Percentiles rank a stretch among this genome's conserved stretches.
Evolutionary conservation across 2,329 filamentous ascomycete genomes (phyloP).

Genomic region (Aspergillus texensis): DNA sequence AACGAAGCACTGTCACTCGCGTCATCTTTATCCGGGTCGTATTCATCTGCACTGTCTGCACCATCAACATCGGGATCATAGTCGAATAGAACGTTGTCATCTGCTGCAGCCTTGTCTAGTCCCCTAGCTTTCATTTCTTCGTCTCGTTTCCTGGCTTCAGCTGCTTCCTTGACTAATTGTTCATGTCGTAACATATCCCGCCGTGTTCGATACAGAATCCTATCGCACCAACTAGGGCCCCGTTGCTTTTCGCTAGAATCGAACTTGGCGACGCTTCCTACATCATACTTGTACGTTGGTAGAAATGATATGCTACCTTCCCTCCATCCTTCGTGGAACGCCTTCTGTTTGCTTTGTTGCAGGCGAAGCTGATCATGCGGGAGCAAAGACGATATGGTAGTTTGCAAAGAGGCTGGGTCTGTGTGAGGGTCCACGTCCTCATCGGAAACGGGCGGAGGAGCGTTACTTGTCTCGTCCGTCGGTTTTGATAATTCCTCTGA

Average conservation of each 20-base stretch:
- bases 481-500: conserved; percentile 4
- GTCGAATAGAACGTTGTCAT: conserved; percentile 84
- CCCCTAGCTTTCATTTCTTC: conserved; percentile 83
- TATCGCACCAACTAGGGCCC: conserved; percentile 95
- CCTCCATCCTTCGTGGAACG: conserved; percentile 88
- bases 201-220: conserved; percentile 82
- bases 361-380: conserved; percentile 84
- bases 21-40: conserved; percentile 56
- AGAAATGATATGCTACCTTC: conserved; percentile 88
- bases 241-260: conserved; percentile 94
- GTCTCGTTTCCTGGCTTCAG: conserved; percentile 70
- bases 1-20: conserved; percentile 45
- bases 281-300: conserved; percentile 96
- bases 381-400: conserved; percentile 82
- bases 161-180: conserved; percentile 63
- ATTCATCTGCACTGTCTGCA: conserved; percentile 58
- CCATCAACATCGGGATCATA: conserved; percentile 84
- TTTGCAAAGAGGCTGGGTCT: conserved; percentile 84
- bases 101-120: conserved; percentile 70
- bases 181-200: conserved; percentile 70
- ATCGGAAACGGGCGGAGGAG: conserved; percentile 43
- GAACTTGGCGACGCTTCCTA: conserved; percentile 88
- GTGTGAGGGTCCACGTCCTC: conserved; percentile 71
- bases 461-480: conserved; percentile 6
- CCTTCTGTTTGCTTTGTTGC: conserved; percentile 73